Evolutionary conservation across 2,329 filamentous ascomycete genomes (phyloP).

Genomic region (Periglandula ipomoeae): DNA sequence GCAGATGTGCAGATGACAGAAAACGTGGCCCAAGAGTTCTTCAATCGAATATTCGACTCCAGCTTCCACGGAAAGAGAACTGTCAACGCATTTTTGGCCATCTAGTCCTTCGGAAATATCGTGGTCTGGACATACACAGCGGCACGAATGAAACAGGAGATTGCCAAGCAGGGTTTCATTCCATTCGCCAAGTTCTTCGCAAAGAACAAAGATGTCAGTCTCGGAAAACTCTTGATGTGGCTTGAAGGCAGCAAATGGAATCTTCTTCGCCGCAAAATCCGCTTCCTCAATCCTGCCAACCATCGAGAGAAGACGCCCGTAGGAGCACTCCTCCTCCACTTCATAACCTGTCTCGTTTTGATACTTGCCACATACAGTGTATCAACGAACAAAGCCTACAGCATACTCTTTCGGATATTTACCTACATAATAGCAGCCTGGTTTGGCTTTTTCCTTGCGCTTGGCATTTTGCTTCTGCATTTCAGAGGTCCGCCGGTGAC

Average conservation of each 20-base stretch:
- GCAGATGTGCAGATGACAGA: slow-evolving; percentile 12
- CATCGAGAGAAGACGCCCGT: slow-evolving; percentile 28
- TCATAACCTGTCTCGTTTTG: slow-evolving; percentile 24
- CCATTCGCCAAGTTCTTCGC: slow-evolving; percentile 41
- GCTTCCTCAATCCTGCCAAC: slow-evolving; percentile 24
- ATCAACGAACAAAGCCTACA: slow-evolving; percentile 18
- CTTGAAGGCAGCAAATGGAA: slow-evolving; percentile 12
- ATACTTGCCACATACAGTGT: slow-evolving; percentile 24
- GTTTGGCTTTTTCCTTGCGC: slow-evolving; percentile 23
- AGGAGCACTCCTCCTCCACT: slow-evolving; percentile 25
- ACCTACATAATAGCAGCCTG: slow-evolving; percentile 27
- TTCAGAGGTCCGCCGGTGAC: slow-evolving; percentile 22
- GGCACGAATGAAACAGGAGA: slow-evolving; percentile 49
- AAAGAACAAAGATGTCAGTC: slow-evolving; percentile 24
- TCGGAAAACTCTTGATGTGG: slow-evolving; percentile 23
- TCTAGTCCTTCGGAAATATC: slow-evolving; percentile 47
- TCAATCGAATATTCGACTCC: slow-evolving; percentile 14
- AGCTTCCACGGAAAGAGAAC: slow-evolving; percentile 21
- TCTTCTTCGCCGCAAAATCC: slow-evolving; percentile 13
- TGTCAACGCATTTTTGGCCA: slow-evolving; percentile 40
- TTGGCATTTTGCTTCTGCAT: slow-evolving; percentile 27
- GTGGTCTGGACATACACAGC: slow-evolving; percentile 48
- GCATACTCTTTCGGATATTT: slow-evolving; percentile 20
- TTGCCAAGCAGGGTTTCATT: slow-evolving; percentile 48
- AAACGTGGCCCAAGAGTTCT: slow-evolving; percentile 24